Conservation (phyloP, 352 stramenopile genomes). For the Phytophthora megakarya region DNA sequence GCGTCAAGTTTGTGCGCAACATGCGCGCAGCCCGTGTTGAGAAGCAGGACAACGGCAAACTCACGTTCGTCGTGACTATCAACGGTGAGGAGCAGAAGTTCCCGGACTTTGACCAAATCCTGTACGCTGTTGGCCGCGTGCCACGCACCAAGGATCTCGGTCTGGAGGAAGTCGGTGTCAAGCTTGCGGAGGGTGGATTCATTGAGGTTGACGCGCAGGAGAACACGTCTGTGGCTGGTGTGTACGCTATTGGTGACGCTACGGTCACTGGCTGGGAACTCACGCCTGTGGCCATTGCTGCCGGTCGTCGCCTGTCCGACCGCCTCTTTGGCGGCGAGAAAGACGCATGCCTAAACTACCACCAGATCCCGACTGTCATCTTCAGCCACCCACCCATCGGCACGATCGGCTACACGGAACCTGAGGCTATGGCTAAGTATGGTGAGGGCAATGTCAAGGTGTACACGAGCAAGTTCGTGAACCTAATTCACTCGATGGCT, state of each 20-base stretch:
- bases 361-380: slow-evolving; percentile 96
- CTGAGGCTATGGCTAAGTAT: slow-evolving; percentile 91
- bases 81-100: slow-evolving; percentile 62
- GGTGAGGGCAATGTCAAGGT: slow-evolving; percentile 94
- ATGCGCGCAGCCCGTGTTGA: slow-evolving; percentile 72
- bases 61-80: slow-evolving; percentile 66
- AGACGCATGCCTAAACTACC: slow-evolving; percentile 86
- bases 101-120: slow-evolving; percentile 54
- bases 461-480: slow-evolving; percentile 96
- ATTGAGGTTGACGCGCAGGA: slow-evolving; percentile 93
- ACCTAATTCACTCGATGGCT: slow-evolving; percentile 94
- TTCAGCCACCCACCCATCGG: slow-evolving; percentile 97
- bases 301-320: slow-evolving; percentile 89
- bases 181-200: slow-evolving; percentile 73
- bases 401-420: slow-evolving; percentile 94
- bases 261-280: slow-evolving; percentile 88
- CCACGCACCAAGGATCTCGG: slow-evolving; percentile 88
- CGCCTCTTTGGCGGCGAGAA: slow-evolving; percentile 89
- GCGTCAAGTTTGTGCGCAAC: slow-evolving; percentile 69
- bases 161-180: slow-evolving; percentile 79
- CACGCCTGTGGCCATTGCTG: slow-evolving; percentile 90
- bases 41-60: slow-evolving; percentile 85
- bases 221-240: slow-evolving; percentile 83
- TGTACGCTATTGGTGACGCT: slow-evolving; percentile 94
- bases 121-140: slow-evolving; percentile 85